Evolutionary conservation across 108 stramenopile species (phyloP), one percentile per base, ranked within the genome.

Genomic region (Cyclostephanos invisitatus): DNA sequence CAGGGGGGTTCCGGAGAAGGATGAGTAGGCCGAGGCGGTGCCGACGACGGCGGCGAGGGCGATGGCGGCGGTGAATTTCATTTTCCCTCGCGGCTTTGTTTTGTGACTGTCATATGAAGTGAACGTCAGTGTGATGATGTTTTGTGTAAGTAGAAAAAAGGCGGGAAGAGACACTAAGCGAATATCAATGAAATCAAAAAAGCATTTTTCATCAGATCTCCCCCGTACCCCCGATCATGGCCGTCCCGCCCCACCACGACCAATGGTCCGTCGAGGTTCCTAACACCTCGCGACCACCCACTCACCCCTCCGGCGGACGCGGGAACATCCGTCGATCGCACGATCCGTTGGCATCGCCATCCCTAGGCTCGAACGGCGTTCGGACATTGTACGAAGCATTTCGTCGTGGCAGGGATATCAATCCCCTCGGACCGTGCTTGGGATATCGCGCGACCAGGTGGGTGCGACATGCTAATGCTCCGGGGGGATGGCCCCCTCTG

Each of bases 31-130:
- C 62, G 86, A 69, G 78, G 89, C 89, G 67, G 89, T 85, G 76
- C 90, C 93, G 40, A 40, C 36, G 68, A 85, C 55, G 72, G 86
- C 62, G 78, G 86, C 79, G 68, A 86, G 50, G 61, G 91, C 72
- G 61, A 83, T 64, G 78, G 85, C 83, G 71, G 86, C 79, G 77
- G 90, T 74, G 88, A 90, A 87, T 88, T 94, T 94, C 93, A 91
- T 94, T 48, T 63, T 89, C 32, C 32, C 32, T n/a, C n/a, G n/a
- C n/a, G n/a, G n/a, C n/a, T n/a, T n/a, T n/a, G n/a, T n/a, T n/a
- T n/a, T n/a, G n/a, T n/a, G n/a, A n/a, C n/a, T n/a, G n/a, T n/a
- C n/a, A n/a, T n/a, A n/a, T n/a, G n/a, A n/a, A n/a, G n/a, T n/a
- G n/a, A n/a, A n/a, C n/a, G n/a, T n/a, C n/a, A n/a, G n/a, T n/a